phyloP scores from a whole-genome alignment of 208 protist species.

The Wallacemonas collosoma region DNA sequence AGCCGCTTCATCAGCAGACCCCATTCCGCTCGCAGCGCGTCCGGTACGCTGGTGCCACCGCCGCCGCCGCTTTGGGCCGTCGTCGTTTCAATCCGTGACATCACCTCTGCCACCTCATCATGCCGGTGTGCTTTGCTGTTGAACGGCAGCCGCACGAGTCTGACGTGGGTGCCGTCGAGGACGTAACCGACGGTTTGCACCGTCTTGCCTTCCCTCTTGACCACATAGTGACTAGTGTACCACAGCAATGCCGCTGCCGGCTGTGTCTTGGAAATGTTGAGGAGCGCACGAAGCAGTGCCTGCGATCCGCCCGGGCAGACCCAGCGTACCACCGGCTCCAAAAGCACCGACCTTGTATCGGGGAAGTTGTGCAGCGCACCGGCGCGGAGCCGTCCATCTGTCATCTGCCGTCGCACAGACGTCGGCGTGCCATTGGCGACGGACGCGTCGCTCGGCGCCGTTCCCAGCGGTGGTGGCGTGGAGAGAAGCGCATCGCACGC shows the following conservation, averaged over 20 bases:
- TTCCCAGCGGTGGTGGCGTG: not conserved
- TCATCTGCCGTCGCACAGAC: not conserved
- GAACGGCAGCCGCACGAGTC: slow-evolving; percentile 30
- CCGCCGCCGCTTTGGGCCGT: not conserved
- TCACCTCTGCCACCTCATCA: slow-evolving; percentile 29
- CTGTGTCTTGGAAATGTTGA: slow-evolving; percentile 34
- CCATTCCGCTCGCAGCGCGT: slow-evolving; percentile 35
- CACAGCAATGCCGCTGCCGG: slow-evolving; percentile 28
- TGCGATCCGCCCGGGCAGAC: slow-evolving; percentile 37
- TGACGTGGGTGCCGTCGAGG: slow-evolving; percentile 32
- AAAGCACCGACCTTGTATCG: slow-evolving; percentile 22
- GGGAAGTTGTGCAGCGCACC: slow-evolving; percentile 34
- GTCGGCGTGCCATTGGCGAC: not conserved
- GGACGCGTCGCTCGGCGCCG: not conserved
- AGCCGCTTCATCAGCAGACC: slow-evolving; percentile 37
- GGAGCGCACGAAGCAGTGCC: slow-evolving; percentile 30
- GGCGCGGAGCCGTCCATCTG: slow-evolving; percentile 18
- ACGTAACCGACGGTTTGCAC: slow-evolving; percentile 47
- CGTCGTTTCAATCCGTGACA: slow-evolving; percentile 9
- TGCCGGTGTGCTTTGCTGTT: slow-evolving; percentile 41
- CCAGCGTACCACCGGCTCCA: slow-evolving; percentile 49
- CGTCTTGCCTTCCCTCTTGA: slow-evolving; percentile 40
- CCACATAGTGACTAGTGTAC: slow-evolving; percentile 41
- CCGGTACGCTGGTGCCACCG: slow-evolving; percentile 1
- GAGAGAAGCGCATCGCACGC: slow-evolving; percentile 22